A percentile compares a stretch with the other conserved stretches of the same genome.
These are phyloP conservation scores for Abrus pulchellus DNA, from an alignment of 306 rosid species.

Conservation along the genomic window DNA sequence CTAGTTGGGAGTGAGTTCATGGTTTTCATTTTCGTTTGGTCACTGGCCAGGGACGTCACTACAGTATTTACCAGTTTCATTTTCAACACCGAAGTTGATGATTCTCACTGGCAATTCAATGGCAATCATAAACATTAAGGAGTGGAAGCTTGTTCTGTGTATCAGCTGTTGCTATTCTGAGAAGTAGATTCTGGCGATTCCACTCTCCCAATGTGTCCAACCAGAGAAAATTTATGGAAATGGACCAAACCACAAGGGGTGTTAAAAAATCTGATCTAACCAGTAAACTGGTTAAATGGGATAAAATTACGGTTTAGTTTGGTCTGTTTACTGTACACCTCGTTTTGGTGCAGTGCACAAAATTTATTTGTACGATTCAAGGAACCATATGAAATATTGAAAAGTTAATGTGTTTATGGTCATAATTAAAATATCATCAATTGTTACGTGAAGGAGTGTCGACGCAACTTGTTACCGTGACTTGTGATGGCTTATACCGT, in stretches of 20 bases:
- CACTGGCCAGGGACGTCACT: slow-evolving; percentile 62
- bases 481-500: no score
- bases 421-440: background rate
- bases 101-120: slow-evolving; percentile 51
- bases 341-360: background rate
- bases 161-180: background rate
- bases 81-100: slow-evolving; percentile 77
- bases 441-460: no score
- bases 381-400: slow-evolving; percentile 18
- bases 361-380: slow-evolving; percentile 1
- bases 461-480: no score
- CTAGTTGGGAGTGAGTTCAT: slow-evolving; percentile 32
- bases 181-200: slow-evolving; percentile 17
- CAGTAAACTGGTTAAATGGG: background rate
- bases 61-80: slow-evolving; percentile 76
- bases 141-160: slow-evolving; percentile 19
- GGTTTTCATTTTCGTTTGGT: slow-evolving; percentile 38
- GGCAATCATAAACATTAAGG: slow-evolving; percentile 17
- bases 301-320: background rate
- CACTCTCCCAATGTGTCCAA: slow-evolving; percentile 19
- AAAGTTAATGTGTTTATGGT: slow-evolving; percentile 25
- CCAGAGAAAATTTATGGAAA: background rate
- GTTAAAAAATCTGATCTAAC: slow-evolving; percentile 10
- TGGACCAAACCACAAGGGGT: slow-evolving; percentile 28
- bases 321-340: slow-evolving; percentile 19